phyloP scores from a whole-genome alignment of 2,329 filamentous ascomycete species.

The Scolecobasidium constrictum region DNA sequence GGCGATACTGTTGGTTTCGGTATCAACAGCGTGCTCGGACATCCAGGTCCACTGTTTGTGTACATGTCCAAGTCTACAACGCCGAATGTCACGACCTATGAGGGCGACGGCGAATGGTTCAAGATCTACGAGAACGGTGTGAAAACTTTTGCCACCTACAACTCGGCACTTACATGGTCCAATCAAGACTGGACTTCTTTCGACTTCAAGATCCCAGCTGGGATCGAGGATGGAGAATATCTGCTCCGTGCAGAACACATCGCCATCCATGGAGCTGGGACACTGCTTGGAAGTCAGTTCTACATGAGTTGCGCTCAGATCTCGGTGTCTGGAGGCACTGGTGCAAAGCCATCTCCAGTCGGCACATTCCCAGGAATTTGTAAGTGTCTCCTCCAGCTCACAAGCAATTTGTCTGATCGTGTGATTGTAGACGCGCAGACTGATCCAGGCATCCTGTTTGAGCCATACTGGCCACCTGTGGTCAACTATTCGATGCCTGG shows the following conservation, averaged over 20 bases:
- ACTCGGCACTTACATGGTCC: background rate
- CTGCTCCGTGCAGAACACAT: constrained; percentile 28
- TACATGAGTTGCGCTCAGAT: too few species aligned
- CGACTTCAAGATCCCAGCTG: background rate
- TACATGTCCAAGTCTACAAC: constrained; percentile 9
- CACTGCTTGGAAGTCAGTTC: background rate
- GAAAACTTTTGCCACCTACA: background rate
- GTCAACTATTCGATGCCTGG: too few species aligned
- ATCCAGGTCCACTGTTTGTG: constrained; percentile 5
- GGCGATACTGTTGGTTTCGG: constrained; percentile 6
- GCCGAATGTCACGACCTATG: background rate
- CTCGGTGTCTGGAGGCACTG: constrained; percentile 13
- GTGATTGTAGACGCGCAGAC: too few species aligned
- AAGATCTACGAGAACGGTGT: constrained; percentile 3
- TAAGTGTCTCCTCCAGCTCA: too few species aligned
- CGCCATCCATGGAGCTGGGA: constrained; percentile 19
- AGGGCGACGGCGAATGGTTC: constrained; percentile 6
- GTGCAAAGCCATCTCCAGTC: constrained; percentile 13
- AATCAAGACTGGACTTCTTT: background rate
- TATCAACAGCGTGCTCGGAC: constrained; percentile 2
- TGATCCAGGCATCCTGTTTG: constrained; percentile 4
- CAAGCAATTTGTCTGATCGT: too few species aligned
- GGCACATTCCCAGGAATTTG: constrained; percentile 15
- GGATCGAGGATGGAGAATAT: constrained; percentile 25
- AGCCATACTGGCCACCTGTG: constrained; percentile 6